Conservation (phyloP, 2,329 filamentous ascomycete genomes). For the Endocalyx cinctus region DNA sequence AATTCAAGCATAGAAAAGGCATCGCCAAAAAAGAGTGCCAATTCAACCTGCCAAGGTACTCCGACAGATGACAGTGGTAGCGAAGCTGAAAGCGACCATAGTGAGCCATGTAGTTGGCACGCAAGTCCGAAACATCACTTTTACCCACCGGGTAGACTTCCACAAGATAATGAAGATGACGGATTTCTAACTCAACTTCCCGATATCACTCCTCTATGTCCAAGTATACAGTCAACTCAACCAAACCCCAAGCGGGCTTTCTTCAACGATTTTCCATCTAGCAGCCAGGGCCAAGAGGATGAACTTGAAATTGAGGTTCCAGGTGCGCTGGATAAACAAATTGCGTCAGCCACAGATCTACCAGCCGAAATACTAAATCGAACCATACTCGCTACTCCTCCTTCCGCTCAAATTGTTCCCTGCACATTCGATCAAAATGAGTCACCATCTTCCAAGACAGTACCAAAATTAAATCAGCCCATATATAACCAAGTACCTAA, state of each 20-base stretch:
- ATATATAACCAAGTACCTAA: conserved; percentile 10
- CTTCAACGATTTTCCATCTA: conserved; percentile 16
- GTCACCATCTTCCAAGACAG: conserved; percentile 3
- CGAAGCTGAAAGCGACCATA: too few relatives aligned
- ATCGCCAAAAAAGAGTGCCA: too few relatives aligned
- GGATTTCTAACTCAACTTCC: too few relatives aligned
- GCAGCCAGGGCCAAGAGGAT: conserved; percentile 24
- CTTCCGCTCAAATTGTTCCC: conserved; percentile 28
- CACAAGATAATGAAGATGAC: conserved; percentile 1
- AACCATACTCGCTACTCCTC: conserved; percentile 23
- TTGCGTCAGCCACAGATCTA: too few relatives aligned
- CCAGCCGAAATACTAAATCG: conserved; percentile 18
- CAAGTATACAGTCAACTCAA: too few relatives aligned
- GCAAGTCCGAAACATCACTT: conserved; percentile 7
- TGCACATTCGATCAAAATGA: conserved; percentile 22
- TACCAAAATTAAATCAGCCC: conserved; percentile 3
- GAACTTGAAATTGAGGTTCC: conserved; percentile 28
- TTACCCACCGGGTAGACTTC: conserved; percentile 3
- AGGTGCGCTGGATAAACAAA: conserved; percentile 16
- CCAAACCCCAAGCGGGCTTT: conserved; percentile 3
- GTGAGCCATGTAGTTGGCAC: too few relatives aligned
- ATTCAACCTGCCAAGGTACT: too few relatives aligned
- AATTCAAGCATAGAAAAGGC: too few relatives aligned
- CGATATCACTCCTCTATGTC: too few relatives aligned
- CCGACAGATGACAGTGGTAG: too few relatives aligned